These are phyloP conservation scores for Epichloe sibirici DNA, from an alignment of 2,329 filamentous ascomycete genomes.

Conservation along the genomic window DNA sequence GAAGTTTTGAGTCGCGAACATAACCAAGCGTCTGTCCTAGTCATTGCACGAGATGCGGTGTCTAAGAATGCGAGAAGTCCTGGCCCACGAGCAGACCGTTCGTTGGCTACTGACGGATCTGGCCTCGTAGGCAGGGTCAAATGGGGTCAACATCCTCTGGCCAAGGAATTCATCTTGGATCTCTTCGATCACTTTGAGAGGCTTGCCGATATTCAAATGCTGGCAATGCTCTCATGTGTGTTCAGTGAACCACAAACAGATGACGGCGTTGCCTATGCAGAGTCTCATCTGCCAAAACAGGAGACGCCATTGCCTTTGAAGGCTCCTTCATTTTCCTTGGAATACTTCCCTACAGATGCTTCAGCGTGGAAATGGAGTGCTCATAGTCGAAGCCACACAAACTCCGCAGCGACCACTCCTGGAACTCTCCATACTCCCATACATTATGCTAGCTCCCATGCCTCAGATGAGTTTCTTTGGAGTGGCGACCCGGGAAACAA, in stretches of 20 bases:
- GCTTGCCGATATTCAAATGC: slow-evolving; percentile 54
- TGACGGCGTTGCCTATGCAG: slow-evolving; percentile 44
- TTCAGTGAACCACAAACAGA: slow-evolving; percentile 49
- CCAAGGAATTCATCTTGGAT: slow-evolving; percentile 46
- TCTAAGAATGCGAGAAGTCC: slow-evolving; percentile 17
- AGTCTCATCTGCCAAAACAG: slow-evolving; percentile 42
- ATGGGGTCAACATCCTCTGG: slow-evolving; percentile 56
- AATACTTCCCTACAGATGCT: slow-evolving; percentile 51
- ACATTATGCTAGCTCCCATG: slow-evolving; percentile 41
- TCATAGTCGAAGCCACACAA: slow-evolving; percentile 38
- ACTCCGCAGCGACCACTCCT: slow-evolving; percentile 44
- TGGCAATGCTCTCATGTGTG: slow-evolving; percentile 59
- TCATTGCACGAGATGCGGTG: slow-evolving; percentile 54
- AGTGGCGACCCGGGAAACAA: slow-evolving; percentile 40
- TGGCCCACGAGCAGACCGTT: not conserved
- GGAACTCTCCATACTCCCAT: slow-evolving; percentile 44
- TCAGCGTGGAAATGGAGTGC: slow-evolving; percentile 45
- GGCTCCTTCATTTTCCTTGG: slow-evolving; percentile 52
- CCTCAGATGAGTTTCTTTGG: slow-evolving; percentile 43
- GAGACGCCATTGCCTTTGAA: slow-evolving; percentile 54
- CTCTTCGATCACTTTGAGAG: slow-evolving; percentile 53
- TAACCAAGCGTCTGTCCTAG: slow-evolving; percentile 47
- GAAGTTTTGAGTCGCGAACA: slow-evolving; percentile 45
- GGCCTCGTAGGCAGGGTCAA: slow-evolving; percentile 47
- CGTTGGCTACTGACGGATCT: slow-evolving; percentile 8